These are phyloP conservation scores for Mortierella sp. DNA, from an alignment of 371 early-diverging fungal genomes.

Conservation along the genomic window DNA sequence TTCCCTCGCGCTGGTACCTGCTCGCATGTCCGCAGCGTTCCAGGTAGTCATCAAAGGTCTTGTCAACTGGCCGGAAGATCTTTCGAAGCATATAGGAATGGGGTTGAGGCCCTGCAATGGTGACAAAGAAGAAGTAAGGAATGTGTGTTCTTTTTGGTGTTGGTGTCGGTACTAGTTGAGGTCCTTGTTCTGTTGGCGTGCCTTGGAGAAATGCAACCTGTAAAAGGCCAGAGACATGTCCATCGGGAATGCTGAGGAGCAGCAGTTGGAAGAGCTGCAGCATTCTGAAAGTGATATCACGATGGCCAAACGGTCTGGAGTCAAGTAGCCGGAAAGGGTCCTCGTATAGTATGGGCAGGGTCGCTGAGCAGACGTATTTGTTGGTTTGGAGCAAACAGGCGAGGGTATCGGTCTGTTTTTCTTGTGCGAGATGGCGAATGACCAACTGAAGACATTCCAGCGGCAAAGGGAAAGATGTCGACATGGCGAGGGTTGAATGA, in stretches of 20 bases:
- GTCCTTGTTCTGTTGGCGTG: neutral
- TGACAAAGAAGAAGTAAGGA: neutral
- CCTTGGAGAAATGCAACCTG: neutral
- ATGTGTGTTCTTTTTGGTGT: neutral
- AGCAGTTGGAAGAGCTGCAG: no score
- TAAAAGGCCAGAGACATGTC: neutral
- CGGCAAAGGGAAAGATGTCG: no score
- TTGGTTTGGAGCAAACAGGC: neutral
- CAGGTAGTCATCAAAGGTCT: neutral
- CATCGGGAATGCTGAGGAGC: no score
- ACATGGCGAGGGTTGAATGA: no score
- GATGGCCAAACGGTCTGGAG: no score
- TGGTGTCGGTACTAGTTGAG: neutral
- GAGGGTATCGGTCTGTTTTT: neutral
- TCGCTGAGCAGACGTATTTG: neutral
- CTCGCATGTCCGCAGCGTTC: neutral
- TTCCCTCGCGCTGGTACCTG: neutral
- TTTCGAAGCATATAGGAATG: neutral
- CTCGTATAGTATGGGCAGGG: neutral
- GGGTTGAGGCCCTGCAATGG: neutral
- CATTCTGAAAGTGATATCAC: no score
- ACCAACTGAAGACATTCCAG: neutral
- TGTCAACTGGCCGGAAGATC: neutral
- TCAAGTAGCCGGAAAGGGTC: neutral
- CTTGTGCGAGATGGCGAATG: neutral